These are phyloP conservation scores for Phytophthora megakarya DNA, from an alignment of 352 stramenopile genomes.

Conservation along the genomic window DNA sequence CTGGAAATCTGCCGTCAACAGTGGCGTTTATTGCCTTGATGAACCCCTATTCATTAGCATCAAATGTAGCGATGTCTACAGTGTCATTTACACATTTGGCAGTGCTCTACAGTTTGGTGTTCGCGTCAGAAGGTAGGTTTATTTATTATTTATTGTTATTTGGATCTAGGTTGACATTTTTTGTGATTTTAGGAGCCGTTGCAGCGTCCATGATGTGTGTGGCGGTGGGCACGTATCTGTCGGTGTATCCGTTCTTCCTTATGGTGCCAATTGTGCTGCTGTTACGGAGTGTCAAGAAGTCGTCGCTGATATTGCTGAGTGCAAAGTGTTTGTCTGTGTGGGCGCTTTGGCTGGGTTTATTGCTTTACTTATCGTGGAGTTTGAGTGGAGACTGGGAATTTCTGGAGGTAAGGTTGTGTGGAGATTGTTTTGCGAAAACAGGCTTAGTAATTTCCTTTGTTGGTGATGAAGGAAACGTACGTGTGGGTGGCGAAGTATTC, in stretches of 20 bases:
- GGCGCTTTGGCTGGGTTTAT: conserved; percentile 30
- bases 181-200: conserved; percentile 40
- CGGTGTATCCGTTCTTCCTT: conserved; percentile 73
- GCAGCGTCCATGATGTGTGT: conserved; percentile 52
- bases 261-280: conserved; percentile 62
- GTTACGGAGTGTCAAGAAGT: conserved; percentile 33
- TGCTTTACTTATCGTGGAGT: conserved; percentile 66
- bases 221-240: conserved; percentile 70
- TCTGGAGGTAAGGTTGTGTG: conserved; percentile 42
- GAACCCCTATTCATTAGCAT: conserved; percentile 79
- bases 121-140: conserved; percentile 60
- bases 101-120: conserved; percentile 72
- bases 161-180: conserved; percentile 4
- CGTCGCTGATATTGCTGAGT: conserved; percentile 21
- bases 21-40: conserved; percentile 70
- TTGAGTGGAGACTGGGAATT: conserved; percentile 67
- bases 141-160: background rate
- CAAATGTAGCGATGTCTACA: conserved; percentile 74
- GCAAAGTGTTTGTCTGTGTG: conserved; percentile 21
- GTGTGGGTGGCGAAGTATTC: conserved; percentile 80
- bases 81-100: conserved; percentile 68
- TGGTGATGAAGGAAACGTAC: conserved; percentile 66
- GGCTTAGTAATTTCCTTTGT: background rate
- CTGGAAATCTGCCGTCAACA: conserved; percentile 47
- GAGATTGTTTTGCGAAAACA: background rate